Base-by-base conservation (phyloP, 352 stramenopile species). In the Globisporangium iwayamae region DNA sequence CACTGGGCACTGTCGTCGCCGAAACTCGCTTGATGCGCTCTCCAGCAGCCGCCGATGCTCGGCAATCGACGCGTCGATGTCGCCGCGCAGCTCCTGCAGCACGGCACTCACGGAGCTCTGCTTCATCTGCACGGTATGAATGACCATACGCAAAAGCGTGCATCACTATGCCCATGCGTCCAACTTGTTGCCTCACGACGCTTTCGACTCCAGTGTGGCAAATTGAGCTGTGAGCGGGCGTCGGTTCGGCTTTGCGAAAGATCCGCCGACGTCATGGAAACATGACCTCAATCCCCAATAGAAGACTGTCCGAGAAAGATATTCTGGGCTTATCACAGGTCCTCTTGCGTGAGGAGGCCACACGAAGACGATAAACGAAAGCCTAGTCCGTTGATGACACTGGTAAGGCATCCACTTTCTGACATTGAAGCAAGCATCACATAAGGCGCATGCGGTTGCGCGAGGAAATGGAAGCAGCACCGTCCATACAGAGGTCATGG, bases 31-130 rank as follows among this genome's bases (percentile, higher is more conserved):
- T 34, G 45, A 28, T 3, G 22, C 20, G 7, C 45, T 6, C 57
- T 63, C 57, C 4, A 63, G 57, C 13, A 52, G 47, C 20, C 41
- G 60, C 2, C 51, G 60, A n/a, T 59, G 47, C 1, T 43, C 60
- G 6, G 48, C 60, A 45, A 65, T 59, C 25, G 60, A 59, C 34
- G 10, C 48, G 30, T 57, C 60, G 14, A 65, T 58, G 36, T 65
- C 60, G 22, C 39, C 2, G 8, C 60, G 60, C 18, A 65, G 28
- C 47, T 46, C 32, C 47, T 48, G 48, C 9, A 65, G 51, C 48
- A 65, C 47, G 14, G 36, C 60, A n/a, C 16, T 36, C 20, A 58
- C 25, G 6, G 48, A 56, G 45, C 25, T 61, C 20, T 61, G 39
- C 4, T 28, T 10, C 55, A 53, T 61, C 7, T 54, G 7, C 18